Evolutionary conservation across 345 rosid genomes (phyloP), one percentile per base, ranked within the genome.

Genomic region (Lumnitzera littorea): DNA sequence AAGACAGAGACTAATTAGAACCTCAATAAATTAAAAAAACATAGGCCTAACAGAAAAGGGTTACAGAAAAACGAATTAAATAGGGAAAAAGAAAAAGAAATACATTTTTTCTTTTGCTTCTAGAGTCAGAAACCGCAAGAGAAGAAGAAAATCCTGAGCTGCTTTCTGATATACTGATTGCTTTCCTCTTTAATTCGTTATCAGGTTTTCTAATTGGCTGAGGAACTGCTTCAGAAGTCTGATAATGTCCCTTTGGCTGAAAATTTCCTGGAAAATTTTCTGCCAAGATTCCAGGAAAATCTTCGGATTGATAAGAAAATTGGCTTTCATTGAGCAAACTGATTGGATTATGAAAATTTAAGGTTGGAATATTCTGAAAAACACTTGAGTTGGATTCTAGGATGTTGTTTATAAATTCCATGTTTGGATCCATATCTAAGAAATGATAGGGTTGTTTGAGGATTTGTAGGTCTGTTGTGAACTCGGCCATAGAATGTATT

Each of bases 391-490:
- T 12, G 15, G 56, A 15, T 52, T 59, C 43, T 16, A 24, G 53
- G 10, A 53, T 4, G 51, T 29, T 51, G 61, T 55, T 41, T 10
- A 61, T 24, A 48, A 48, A 27, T 14, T 56, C 61, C 48, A 55
- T 31, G 16, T 13, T 50, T 2, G 65, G 50, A 56, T 61, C 59
- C 51, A 67, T 49, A 20, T 61, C 66, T 36, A 51, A 31, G 57
- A 60, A 61, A 10, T 31, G 13, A n/a, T 48, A 31, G 46, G 59
- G 36, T 13, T 65, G 49, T 31, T 46, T 31, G 43, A 67, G 61
- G 66, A 15, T 29, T 36, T 67, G 61, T 50, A 67, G 48, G 17
- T 55, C 49, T 15, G 70, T n/a, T 15, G 52, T 60, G 41, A 66
- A 46, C 13, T 63, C 51, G 16, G 67, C 67, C 67, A 63, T 63